Conservation (phyloP, 2,329 filamentous ascomycete genomes). For the Monascus ruber region DNA sequence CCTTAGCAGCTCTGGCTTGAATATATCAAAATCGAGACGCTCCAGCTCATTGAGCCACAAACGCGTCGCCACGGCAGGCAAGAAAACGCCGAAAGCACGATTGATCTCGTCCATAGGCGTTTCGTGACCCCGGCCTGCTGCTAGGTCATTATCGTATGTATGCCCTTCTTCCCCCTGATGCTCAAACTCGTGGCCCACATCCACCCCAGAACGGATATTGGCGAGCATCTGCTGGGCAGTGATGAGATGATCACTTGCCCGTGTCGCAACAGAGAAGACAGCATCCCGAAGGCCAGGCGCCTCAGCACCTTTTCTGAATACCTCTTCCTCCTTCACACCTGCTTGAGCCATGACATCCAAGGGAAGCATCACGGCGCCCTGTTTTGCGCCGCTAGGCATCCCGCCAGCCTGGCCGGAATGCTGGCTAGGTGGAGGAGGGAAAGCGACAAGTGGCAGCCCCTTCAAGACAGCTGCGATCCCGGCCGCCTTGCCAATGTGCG, state of each 20-base stretch:
- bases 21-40: conserved; percentile 72
- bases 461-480: conserved; percentile 81
- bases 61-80: conserved; percentile 66
- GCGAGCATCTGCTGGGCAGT: conserved; percentile 86
- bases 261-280: conserved; percentile 81
- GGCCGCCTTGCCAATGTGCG: conserved; percentile 86
- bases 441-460: conserved; percentile 78
- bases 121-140: conserved; percentile 23
- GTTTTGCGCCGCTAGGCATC: conserved; percentile 30
- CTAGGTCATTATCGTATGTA: conserved; percentile 35
- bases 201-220: conserved; percentile 61
- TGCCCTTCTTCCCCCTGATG: conserved; percentile 67
- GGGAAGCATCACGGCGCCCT: conserved; percentile 65
- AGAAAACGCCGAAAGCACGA: conserved; percentile 63
- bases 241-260: conserved; percentile 90
- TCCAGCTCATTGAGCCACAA: conserved; percentile 72
- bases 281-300: conserved; percentile 77
- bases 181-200: conserved; percentile 78
- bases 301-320: conserved; percentile 67
- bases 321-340: conserved; percentile 75
- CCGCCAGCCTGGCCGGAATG: conserved; percentile 39
- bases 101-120: conserved; percentile 43
- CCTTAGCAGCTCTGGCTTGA: conserved; percentile 50
- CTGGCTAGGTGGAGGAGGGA: conserved; percentile 49
- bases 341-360: conserved; percentile 79